A percentile compares a stretch with the other conserved stretches of the same genome.
Conservation (phyloP, 495 filamentous ascomycete genomes). For the Poronia punctata region DNA sequence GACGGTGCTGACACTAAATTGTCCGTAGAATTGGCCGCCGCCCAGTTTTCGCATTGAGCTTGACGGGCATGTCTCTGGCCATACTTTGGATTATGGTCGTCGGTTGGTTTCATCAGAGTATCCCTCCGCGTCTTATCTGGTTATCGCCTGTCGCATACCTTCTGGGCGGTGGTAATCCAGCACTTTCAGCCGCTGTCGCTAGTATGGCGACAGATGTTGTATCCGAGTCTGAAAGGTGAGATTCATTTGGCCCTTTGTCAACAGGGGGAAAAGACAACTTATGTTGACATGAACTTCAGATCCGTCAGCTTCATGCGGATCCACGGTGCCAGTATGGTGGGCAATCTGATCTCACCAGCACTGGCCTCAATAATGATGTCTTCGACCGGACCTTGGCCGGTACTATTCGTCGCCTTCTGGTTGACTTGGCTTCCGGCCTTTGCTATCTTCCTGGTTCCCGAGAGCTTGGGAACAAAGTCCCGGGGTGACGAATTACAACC, state of each 20-base stretch:
- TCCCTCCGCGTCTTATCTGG: slow-evolving; percentile 48
- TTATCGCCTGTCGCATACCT: slow-evolving; percentile 44
- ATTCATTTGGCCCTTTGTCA: neutral
- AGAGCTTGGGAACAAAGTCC: slow-evolving; percentile 28
- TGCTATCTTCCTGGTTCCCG: slow-evolving; percentile 35
- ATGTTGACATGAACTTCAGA: slow-evolving; percentile 9
- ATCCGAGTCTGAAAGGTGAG: slow-evolving; percentile 45
- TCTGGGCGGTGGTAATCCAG: slow-evolving; percentile 48
- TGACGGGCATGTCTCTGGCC: slow-evolving; percentile 28
- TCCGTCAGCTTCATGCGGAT: slow-evolving; percentile 48
- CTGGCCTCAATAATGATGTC: slow-evolving; percentile 52
- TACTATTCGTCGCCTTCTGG: slow-evolving; percentile 32
- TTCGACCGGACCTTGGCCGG: slow-evolving; percentile 48
- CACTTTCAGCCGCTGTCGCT: slow-evolving; percentile 44
- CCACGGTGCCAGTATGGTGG: slow-evolving; percentile 39
- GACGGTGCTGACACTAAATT: neutral
- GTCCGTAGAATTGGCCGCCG: slow-evolving; percentile 41
- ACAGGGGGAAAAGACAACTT: neutral
- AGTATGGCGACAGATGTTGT: slow-evolving; percentile 54
- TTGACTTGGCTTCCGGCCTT: slow-evolving; percentile 21
- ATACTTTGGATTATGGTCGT: slow-evolving; percentile 31
- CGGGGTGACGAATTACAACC: neutral
- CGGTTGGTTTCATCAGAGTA: slow-evolving; percentile 31
- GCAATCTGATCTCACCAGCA: slow-evolving; percentile 45
- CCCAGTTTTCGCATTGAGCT: slow-evolving; percentile 30